Percentiles rank a stretch among this genome's conserved stretches.
Conservation (phyloP, 1,284 basidiomycete genomes). For the Boletellus sp. region DNA sequence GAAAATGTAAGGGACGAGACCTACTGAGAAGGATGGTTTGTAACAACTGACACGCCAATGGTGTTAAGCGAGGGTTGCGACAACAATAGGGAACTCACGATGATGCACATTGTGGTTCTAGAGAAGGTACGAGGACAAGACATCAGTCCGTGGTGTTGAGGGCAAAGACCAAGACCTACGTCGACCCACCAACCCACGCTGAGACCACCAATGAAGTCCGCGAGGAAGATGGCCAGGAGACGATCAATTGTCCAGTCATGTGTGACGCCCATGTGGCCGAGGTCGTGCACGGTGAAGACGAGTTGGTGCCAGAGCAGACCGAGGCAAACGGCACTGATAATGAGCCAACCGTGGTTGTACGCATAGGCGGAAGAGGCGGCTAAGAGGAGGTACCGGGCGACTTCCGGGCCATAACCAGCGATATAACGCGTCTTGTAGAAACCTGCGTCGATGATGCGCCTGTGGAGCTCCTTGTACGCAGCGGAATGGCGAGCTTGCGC, state of each 20-base stretch:
- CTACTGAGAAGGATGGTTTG: constrained; percentile 96
- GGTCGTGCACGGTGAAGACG: constrained; percentile 90
- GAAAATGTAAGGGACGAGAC: constrained; percentile 17
- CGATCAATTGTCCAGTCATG: constrained; percentile 85
- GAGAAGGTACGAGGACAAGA: not conserved
- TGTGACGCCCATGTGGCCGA: constrained; percentile 92
- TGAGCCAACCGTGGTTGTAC: constrained; percentile 65
- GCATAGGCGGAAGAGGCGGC: constrained; percentile 56
- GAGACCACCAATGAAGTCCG: constrained; percentile 87
- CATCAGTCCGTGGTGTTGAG: constrained; percentile 1
- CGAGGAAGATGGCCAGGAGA: constrained; percentile 76
- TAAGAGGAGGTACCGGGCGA: constrained; percentile 73
- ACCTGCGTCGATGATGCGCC: constrained; percentile 73
- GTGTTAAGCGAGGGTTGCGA: constrained; percentile 12
- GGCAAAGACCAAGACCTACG: constrained; percentile 49
- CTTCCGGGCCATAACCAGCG: constrained; percentile 87
- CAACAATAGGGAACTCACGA: constrained; percentile 45
- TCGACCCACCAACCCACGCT: constrained; percentile 98
- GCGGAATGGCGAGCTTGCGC: constrained; percentile 70
- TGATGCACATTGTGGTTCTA: constrained; percentile 98
- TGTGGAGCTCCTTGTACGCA: constrained; percentile 82
- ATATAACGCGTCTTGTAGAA: constrained; percentile 83
- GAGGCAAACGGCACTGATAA: constrained; percentile 73
- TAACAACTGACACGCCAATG: constrained; percentile 63
- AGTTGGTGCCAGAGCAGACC: constrained; percentile 95